phyloP scores from a whole-genome alignment of 2,329 filamentous ascomycete species.

The Neonectria ditissima region DNA sequence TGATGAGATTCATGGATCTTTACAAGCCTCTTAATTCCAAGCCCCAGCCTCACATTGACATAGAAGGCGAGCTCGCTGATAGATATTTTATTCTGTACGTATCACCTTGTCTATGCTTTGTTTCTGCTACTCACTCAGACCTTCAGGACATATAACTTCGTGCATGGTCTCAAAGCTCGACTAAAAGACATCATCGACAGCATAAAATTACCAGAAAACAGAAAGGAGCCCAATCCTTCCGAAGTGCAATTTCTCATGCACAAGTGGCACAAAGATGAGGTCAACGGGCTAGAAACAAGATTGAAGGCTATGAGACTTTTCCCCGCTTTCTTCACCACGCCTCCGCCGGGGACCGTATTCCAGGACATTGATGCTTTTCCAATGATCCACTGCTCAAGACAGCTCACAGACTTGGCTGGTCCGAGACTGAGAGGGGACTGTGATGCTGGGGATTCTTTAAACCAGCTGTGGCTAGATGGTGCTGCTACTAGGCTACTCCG shows the following conservation, averaged over 20 bases:
- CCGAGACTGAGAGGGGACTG: not conserved
- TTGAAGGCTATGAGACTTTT: constrained; percentile 34
- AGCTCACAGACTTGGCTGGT: constrained; percentile 14
- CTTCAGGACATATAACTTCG: constrained; percentile 36
- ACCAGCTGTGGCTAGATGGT: constrained; percentile 36
- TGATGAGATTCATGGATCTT: constrained; percentile 38
- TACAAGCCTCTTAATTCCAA: constrained; percentile 12
- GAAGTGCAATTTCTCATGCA: constrained; percentile 29
- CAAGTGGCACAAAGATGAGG: constrained; percentile 33
- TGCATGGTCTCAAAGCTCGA: constrained; percentile 39
- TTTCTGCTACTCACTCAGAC: not conserved
- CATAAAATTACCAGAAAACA: not conserved
- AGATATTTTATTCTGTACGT: constrained; percentile 36
- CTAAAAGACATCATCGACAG: constrained; percentile 28
- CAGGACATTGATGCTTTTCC: constrained; percentile 22
- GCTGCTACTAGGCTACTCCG: constrained; percentile 32
- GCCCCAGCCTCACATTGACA: not conserved
- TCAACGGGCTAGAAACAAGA: constrained; percentile 17
- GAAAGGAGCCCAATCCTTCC: not conserved
- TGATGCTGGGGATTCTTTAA: not conserved
- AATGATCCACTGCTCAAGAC: constrained; percentile 21
- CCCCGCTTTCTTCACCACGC: constrained; percentile 32
- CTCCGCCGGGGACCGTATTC: constrained; percentile 16
- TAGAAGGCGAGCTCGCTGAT: constrained; percentile 36
- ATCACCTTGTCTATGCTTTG: fast-evolving